These are phyloP conservation scores for Huiozyma naganishii DNA, from an alignment of 805 yeast species.

Conservation along the genomic window DNA sequence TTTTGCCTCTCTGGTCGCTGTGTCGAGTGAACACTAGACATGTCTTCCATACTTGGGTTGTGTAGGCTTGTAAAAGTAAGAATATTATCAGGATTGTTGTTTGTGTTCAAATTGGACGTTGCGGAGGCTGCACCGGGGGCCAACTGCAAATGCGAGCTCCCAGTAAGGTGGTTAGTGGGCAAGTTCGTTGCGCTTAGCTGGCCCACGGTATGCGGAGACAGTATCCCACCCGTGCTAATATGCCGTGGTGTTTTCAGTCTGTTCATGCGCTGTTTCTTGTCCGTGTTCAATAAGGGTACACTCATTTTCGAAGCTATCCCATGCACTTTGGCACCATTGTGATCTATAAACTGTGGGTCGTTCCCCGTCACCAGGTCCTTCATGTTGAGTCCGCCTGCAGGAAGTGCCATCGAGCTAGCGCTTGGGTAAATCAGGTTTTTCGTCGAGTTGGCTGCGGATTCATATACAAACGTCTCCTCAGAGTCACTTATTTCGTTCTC, in stretches of 20 bases:
- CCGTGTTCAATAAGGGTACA: conserved; percentile 23
- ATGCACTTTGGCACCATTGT: conserved; percentile 6
- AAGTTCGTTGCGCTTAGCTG: neutral
- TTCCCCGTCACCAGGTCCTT: neutral
- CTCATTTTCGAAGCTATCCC: conserved; percentile 26
- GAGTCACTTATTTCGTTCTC: conserved; percentile 80
- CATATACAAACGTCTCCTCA: conserved; percentile 95
- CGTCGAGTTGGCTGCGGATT: conserved; percentile 31
- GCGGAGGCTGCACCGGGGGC: neutral
- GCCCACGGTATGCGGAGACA: conserved; percentile 4
- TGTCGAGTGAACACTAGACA: conserved; percentile 13
- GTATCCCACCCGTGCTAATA: conserved; percentile 25
- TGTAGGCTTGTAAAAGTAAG: conserved; percentile 1
- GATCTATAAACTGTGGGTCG: conserved; percentile 6
- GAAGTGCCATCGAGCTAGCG: conserved; percentile 9
- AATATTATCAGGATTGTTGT: conserved; percentile 6
- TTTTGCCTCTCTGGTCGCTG: conserved; percentile 6
- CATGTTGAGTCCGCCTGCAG: conserved; percentile 11
- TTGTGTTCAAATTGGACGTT: conserved; percentile 5
- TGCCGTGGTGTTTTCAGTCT: conserved; percentile 25
- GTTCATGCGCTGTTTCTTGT: conserved; percentile 13
- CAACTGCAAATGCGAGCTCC: neutral
- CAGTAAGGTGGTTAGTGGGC: neutral
- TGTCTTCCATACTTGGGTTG: conserved; percentile 12
- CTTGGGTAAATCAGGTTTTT: conserved; percentile 15